phyloP scores from a whole-genome alignment of 352 stramenopile genomes.

The Pythium periplocum region DNA sequence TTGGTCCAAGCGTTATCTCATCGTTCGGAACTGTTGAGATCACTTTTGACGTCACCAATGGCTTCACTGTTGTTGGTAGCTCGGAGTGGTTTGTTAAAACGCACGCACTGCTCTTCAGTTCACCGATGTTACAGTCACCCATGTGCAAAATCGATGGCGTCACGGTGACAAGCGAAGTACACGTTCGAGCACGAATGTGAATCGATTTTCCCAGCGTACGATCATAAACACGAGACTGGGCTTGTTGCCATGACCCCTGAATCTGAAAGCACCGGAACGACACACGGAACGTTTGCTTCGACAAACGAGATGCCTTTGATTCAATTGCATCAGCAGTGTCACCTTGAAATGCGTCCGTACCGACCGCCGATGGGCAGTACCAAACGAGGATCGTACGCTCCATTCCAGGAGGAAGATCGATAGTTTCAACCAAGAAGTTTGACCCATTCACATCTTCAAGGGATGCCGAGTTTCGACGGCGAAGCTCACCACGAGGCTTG shows the following conservation, averaged over 20 bases:
- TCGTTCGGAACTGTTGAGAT: slow-evolving; percentile 87
- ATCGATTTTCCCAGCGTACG: slow-evolving; percentile 83
- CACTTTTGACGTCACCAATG: slow-evolving; percentile 85
- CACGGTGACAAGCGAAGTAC: slow-evolving; percentile 83
- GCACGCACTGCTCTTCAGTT: slow-evolving; percentile 81
- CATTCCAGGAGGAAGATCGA: slow-evolving; percentile 79
- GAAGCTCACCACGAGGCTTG: slow-evolving; percentile 38
- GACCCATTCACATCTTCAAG: slow-evolving; percentile 62
- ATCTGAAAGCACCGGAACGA: slow-evolving; percentile 86
- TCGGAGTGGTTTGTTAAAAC: slow-evolving; percentile 89
- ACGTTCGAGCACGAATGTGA: slow-evolving; percentile 79
- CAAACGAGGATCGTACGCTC: slow-evolving; percentile 88
- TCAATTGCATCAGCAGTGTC: slow-evolving; percentile 44
- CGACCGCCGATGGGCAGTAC: slow-evolving; percentile 55
- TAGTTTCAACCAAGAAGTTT: slow-evolving; percentile 85
- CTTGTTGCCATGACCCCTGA: slow-evolving; percentile 82
- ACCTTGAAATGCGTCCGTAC: slow-evolving; percentile 8
- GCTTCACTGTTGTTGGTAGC: slow-evolving; percentile 80
- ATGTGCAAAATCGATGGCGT: slow-evolving; percentile 81
- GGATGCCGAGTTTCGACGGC: slow-evolving; percentile 33
- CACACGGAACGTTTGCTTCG: slow-evolving; percentile 85
- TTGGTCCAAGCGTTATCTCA: slow-evolving; percentile 80
- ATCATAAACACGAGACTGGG: slow-evolving; percentile 81
- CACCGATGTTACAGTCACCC: slow-evolving; percentile 87
- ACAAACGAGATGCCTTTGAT: slow-evolving; percentile 72